Conservation (phyloP, 352 stramenopile species). For the Stephanocyclus meneghinianus region DNA sequence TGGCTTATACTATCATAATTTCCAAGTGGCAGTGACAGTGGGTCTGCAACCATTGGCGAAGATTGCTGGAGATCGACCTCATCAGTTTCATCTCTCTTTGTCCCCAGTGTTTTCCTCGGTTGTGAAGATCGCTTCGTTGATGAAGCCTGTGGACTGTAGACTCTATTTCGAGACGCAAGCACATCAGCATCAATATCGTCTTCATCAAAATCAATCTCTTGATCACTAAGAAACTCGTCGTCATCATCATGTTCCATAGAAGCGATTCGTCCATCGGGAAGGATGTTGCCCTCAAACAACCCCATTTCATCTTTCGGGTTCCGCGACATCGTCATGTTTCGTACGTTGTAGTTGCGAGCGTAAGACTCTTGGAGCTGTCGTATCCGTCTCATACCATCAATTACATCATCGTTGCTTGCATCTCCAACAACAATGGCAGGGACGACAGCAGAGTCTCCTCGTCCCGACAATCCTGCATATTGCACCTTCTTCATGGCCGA, state of each 20-base stretch:
- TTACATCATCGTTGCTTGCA: constrained; percentile 73
- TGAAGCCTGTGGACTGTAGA: constrained; percentile 42
- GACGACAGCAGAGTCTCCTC: constrained; percentile 42
- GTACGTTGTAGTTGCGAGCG: constrained; percentile 69
- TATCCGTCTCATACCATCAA: constrained; percentile 77
- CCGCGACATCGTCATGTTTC: constrained; percentile 68
- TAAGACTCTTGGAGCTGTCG: constrained; percentile 78
- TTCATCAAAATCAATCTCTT: constrained; percentile 75
- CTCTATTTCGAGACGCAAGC: constrained; percentile 69
- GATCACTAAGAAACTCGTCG: constrained; percentile 78
- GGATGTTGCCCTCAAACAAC: constrained; percentile 58
- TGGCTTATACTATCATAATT: constrained; percentile 46
- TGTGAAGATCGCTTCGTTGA: constrained; percentile 34
- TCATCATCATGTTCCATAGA: constrained; percentile 68
- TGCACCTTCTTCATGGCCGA: constrained; percentile 83
- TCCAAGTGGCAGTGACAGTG: constrained; percentile 34
- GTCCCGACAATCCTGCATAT: constrained; percentile 35
- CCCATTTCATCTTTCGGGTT: constrained; percentile 41
- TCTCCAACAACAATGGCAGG: constrained; percentile 59
- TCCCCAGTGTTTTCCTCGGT: constrained; percentile 38
- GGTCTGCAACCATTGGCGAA: constrained; percentile 22
- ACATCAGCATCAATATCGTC: constrained; percentile 81
- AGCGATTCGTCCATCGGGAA: constrained; percentile 51
- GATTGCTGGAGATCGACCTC: constrained; percentile 12
- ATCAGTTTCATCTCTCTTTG: constrained; percentile 24